Evolutionary conservation across 768 basidiomycete genomes (phyloP), one percentile per base, ranked within the genome.

Genomic region (Galerina marginata): DNA sequence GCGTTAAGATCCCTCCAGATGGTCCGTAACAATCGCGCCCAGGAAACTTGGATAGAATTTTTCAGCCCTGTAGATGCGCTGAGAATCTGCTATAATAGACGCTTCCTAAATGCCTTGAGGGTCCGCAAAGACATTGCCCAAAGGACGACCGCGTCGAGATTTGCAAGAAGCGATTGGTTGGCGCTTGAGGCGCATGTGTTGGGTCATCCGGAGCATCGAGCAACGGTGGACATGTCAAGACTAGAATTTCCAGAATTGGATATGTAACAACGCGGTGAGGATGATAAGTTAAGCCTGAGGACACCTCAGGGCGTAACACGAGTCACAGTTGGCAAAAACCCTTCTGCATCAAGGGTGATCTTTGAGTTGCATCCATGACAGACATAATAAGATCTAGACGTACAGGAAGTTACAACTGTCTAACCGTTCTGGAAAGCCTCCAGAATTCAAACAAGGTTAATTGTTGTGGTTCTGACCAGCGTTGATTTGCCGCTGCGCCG

Each of bases 1-100:
- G 59, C 61, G 59, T 55, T 45, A 25, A 65, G 65, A 64, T 67
- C 56, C 58, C 26, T 37, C 25, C n/a, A 67, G 63, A 65, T 69
- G 54, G 64, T 65, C 69, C 67, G 71, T 65, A 70, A 46, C 56
- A 67, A 69, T 70, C 71, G 71, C 69, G 62, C 57, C 57, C 20
- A 47, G 42, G 53, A 42, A 49, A 47, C n/a, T 29, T 20, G 20
- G 40, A 25, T 46, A n/a, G 50, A 53, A 59, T 52, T 37, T 56
- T 61, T 56, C 42, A 25, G 51, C 40, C 60, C 60, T 65, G 46
- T 50, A 71, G 66, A 67, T 66, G 56, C 56, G 47, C 54, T 50
- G 66, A 56, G 67, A 70, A 73, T 72, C 69, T 69, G 66, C 63
- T 63, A 53, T 61, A 42, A 65, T 54, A 54, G 61, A 67, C 56